Percentiles rank a stretch among this genome's conserved stretches.
These are phyloP conservation scores for Hyaloscypha variabilis DNA, from an alignment of 495 filamentous ascomycete genomes.

Conservation along the genomic window DNA sequence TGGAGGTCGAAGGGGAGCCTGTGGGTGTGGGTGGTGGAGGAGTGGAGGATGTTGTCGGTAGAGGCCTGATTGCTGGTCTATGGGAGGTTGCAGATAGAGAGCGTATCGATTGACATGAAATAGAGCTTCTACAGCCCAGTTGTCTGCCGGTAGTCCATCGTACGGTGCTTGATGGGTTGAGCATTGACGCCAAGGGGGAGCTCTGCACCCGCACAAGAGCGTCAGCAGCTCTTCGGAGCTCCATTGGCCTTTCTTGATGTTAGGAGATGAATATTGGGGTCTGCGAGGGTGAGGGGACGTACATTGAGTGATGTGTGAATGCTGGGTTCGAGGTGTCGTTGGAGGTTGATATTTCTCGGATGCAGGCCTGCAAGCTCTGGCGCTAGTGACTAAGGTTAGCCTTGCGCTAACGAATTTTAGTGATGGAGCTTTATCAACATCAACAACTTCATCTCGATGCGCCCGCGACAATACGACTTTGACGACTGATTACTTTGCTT, in stretches of 20 bases:
- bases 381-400: conserved; percentile 25
- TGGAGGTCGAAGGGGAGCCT: not conserved
- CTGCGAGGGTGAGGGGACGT: conserved; percentile 15
- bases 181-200: conserved; percentile 33
- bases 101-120: conserved; percentile 20
- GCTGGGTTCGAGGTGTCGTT: conserved; percentile 22
- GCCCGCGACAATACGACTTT: conserved; percentile 10
- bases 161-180: conserved; percentile 27
- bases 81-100: conserved; percentile 30
- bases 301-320: conserved; percentile 13
- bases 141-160: conserved; percentile 21
- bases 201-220: conserved; percentile 32
- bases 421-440: not conserved
- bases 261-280: conserved; percentile 13
- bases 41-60: not conserved
- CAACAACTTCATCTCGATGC: conserved; percentile 4
- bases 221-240: conserved; percentile 41
- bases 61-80: not conserved
- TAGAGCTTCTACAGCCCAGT: conserved; percentile 7
- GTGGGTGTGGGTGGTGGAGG: not conserved
- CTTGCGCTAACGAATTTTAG: conserved; percentile 27
- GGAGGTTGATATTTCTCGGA: conserved; percentile 9
- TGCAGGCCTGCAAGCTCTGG: conserved; percentile 13
- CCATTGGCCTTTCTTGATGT: conserved; percentile 34
- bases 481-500: not conserved